phyloP scores from a whole-genome alignment of 2,329 filamentous ascomycete species.

The Fusarium tuaranense region DNA sequence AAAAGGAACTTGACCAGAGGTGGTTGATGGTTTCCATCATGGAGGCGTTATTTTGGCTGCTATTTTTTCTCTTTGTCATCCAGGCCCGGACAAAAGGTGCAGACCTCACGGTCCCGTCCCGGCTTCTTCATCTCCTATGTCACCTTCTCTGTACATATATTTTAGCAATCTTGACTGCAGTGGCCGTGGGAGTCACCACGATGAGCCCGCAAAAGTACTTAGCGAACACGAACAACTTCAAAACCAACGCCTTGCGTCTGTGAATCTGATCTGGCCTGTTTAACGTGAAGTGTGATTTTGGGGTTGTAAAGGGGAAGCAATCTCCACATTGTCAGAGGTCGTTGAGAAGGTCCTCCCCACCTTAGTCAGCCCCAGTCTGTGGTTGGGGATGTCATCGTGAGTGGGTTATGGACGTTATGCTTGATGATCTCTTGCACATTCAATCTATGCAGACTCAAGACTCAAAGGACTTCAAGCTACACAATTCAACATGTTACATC shows the following conservation, averaged over 20 bases:
- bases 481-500: neutral
- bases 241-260: neutral
- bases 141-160: constrained; percentile 38
- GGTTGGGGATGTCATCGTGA: constrained; percentile 2
- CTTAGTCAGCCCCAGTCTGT: constrained; percentile 19
- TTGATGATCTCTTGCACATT: neutral
- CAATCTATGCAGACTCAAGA: neutral
- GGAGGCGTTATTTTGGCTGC: constrained; percentile 22
- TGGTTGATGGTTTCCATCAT: neutral
- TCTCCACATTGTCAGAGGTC: neutral
- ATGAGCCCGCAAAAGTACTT: constrained; percentile 20
- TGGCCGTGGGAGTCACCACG: neutral
- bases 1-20: constrained; percentile 4
- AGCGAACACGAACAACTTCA: constrained; percentile 18
- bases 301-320: neutral
- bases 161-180: constrained; percentile 12
- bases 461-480: neutral
- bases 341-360: constrained; percentile 25
- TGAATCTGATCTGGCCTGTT: neutral
- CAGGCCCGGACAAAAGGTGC: constrained; percentile 10
- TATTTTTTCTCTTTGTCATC: constrained; percentile 1
- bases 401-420: neutral
- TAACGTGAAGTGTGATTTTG: neutral
- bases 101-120: constrained; percentile 6
- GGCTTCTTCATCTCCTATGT: constrained; percentile 21